phyloP scores from a whole-genome alignment of 2,329 filamentous ascomycete species.

The Clonostachys byssicola region DNA sequence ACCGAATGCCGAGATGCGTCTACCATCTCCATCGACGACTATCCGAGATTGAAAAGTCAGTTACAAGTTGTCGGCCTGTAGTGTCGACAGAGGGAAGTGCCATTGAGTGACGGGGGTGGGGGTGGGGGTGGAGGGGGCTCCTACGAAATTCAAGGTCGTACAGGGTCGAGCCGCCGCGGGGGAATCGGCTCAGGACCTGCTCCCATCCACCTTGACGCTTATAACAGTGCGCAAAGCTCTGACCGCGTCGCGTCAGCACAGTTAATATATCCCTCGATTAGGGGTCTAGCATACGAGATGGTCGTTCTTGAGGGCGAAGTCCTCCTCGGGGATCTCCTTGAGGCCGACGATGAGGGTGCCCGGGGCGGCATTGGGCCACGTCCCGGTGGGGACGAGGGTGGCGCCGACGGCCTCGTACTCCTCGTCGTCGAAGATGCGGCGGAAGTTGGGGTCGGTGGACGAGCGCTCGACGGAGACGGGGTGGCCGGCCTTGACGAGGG shows the following conservation, averaged over 20 bases:
- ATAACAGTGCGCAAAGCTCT: slow-evolving; percentile 72
- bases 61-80: background rate
- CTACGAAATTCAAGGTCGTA: slow-evolving; percentile 75
- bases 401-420: slow-evolving; percentile 63
- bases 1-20: slow-evolving; percentile 69
- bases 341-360: slow-evolving; percentile 71
- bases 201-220: slow-evolving; percentile 79
- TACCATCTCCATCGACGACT: slow-evolving; percentile 53
- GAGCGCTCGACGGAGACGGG: slow-evolving; percentile 61
- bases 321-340: slow-evolving; percentile 73
- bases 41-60: slow-evolving; percentile 29
- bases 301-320: slow-evolving; percentile 34
- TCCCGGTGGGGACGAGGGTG: slow-evolving; percentile 59
- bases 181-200: slow-evolving; percentile 3
- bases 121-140: background rate
- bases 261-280: too few relatives aligned
- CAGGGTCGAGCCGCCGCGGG: slow-evolving; percentile 57
- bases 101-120: background rate
- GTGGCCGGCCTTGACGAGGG: slow-evolving; percentile 65
- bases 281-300: background rate
- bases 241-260: slow-evolving; percentile 9
- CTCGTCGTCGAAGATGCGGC: slow-evolving; percentile 59
- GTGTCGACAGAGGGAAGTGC: too few relatives aligned
- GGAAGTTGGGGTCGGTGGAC: slow-evolving; percentile 38
- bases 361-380: slow-evolving; percentile 62